Evolutionary conservation across 225 moss, liverwort and hornwort species (phyloP), one percentile per base, ranked within the genome.

Genomic region (Thuidium tamariscinum): DNA sequence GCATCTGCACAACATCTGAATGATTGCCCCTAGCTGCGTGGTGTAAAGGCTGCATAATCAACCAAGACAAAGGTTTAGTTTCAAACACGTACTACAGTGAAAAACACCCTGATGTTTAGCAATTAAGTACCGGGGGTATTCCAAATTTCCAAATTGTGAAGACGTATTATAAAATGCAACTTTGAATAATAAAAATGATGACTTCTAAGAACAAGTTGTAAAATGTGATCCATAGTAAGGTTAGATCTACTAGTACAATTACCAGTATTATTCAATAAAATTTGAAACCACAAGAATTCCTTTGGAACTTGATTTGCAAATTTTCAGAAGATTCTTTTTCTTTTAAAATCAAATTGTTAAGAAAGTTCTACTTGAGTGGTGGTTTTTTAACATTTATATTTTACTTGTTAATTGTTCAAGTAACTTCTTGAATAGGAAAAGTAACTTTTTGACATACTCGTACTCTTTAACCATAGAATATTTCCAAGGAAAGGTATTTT

Each of bases 21-120:
- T 94, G 94, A 79, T 92, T 90, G 52, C 93, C 94, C 82, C 94
- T 82, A 57, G 94, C 93, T 59, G 91, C 94, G 84, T 94, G 93
- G 69, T 94, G 92, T 80, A 94, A 88, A 55, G 94, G 93, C 93
- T 94, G 89, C 89, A 83, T 46, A 75, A 75, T 73, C 87, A 86
- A 69, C 76, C 83, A 86, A 59, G 59, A 84, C 55, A 83, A 41
- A 65, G 59, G 51, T 34, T 85, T 36, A 89, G 62, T 74, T 63
- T 74, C 56, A 59, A 25, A 37, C 49, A 77, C 42, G 30, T 60
- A 37, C 34, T 71, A 46, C 71, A 65, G 57, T 54, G 32, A 49
- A 70, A 55, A 30, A 87, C 61, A 59, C 36, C 30, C 60, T 67
- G 39, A 37, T n/a, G 18, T 21, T 69, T 25, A 46, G 18, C 57